Base-by-base conservation (phyloP, 2,329 filamentous ascomycete genomes). In the Leptographium lundbergii region DNA sequence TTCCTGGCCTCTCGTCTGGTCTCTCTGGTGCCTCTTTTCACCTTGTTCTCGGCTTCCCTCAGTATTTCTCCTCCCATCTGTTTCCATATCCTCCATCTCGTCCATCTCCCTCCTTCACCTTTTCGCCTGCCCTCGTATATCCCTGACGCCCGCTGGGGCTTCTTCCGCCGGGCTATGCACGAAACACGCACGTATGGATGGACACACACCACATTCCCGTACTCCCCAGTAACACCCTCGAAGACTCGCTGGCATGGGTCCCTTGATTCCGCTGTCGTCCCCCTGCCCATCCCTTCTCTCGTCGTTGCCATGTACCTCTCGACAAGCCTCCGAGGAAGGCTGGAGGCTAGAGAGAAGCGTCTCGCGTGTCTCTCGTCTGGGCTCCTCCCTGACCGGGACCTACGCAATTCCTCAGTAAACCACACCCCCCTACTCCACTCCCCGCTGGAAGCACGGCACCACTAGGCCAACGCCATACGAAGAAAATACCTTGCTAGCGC, bases 401-500 rank as follows among this genome's bases (percentile, higher is more conserved):
- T 48, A 48, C n/a, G 14, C 54, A 47, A 56, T 56, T 56, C 54
- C 54, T 56, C 54, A 56, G 36, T 45, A 56, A 56, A 29, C 14
- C 14, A 56, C 36, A 25, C 54, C 24, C 54, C 24, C 36, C 51
- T 32, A n/a, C 50, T 32, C 50, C 50, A 29, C 53, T 24, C 53
- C 11, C 22, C 52, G 17, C 36, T 39, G 14, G 52, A 54, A 22
- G 52, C 52, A 54, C 52, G 52, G 42, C 36, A 39, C 54, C 36
- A 39, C 54, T 56, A 56, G 54, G 39, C 39, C 39, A 17, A 56
- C 54, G 19, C 54, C 54, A 56, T 45, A 32, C 39, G 36, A 27
- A 56, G 39, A 47, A 56, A 48, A 25, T 54, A 48, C 29, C 29
- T 52, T 48, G 47, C 45, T 57, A 57, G 47, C 25, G 27, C 10